phyloP scores from a whole-genome alignment of 2,329 filamentous ascomycete genomes.

The Didymella lethalis region DNA sequence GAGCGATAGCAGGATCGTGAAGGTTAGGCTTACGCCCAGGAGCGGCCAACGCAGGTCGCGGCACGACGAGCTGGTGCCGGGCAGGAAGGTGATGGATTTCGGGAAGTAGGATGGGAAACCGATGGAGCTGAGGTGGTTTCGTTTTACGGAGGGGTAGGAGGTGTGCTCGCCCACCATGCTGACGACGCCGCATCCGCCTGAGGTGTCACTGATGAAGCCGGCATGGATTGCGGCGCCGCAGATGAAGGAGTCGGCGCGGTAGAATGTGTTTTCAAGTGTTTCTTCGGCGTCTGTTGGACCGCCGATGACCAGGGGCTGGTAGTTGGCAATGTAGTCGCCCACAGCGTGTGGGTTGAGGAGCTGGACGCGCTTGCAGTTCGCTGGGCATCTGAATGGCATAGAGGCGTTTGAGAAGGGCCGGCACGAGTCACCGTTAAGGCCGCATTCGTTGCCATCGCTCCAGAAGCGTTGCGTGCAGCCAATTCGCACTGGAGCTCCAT shows the following conservation, averaged over 20 bases:
- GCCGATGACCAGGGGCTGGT: slow-evolving; percentile 63
- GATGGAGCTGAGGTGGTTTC: slow-evolving; percentile 78
- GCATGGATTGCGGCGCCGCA: slow-evolving; percentile 86
- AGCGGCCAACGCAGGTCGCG: slow-evolving; percentile 84
- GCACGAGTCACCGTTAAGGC: slow-evolving; percentile 76
- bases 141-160: slow-evolving; percentile 68
- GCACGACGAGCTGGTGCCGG: slow-evolving; percentile 70
- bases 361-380: slow-evolving; percentile 71
- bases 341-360: slow-evolving; percentile 78
- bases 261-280: slow-evolving; percentile 63
- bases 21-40: slow-evolving; percentile 80
- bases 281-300: slow-evolving; percentile 55
- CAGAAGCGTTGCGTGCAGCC: slow-evolving; percentile 75
- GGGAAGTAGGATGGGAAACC: slow-evolving; percentile 90
- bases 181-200: slow-evolving; percentile 84
- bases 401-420: slow-evolving; percentile 75
- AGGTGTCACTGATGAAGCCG: slow-evolving; percentile 73
- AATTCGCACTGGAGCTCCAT: slow-evolving; percentile 71
- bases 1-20: slow-evolving; percentile 78
- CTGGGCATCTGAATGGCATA: slow-evolving; percentile 78
- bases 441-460: slow-evolving; percentile 72
- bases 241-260: slow-evolving; percentile 89
- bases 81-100: slow-evolving; percentile 79
- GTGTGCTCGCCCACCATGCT: slow-evolving; percentile 73
- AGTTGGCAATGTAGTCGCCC: slow-evolving; percentile 69